Evolutionary conservation across 768 basidiomycete species (phyloP).

Genomic region (Hericium coralloides): DNA sequence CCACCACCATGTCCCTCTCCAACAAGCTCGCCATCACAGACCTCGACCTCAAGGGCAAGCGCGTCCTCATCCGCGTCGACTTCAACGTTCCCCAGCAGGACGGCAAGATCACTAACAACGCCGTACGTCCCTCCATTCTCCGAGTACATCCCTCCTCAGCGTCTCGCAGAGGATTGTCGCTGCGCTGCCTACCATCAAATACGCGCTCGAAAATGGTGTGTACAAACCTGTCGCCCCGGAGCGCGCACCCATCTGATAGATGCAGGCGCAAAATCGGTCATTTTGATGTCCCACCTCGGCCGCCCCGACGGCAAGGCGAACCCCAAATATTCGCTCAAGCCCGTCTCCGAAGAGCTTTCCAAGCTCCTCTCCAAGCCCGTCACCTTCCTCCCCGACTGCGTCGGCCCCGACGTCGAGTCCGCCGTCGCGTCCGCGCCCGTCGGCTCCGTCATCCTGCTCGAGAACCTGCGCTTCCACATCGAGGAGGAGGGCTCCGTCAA

Average conservation of each 20-base stretch:
- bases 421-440: conserved; percentile 56
- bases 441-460: conserved; percentile 81
- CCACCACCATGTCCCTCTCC: conserved; percentile 76
- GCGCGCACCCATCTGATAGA: conserved; percentile 5
- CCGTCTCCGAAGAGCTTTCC: conserved; percentile 75
- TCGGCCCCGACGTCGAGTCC: conserved; percentile 78
- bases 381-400: conserved; percentile 75
- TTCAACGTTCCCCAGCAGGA: conserved; percentile 93
- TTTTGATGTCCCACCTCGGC: conserved; percentile 97
- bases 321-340: conserved; percentile 84
- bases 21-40: conserved; percentile 93
- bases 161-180: conserved; percentile 82
- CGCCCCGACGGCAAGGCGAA: conserved; percentile 91
- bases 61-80: conserved; percentile 91
- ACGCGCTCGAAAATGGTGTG: conserved; percentile 79
- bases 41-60: conserved; percentile 77
- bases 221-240: background rate
- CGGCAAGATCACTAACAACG: conserved; percentile 91
- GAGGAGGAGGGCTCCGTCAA: conserved; percentile 95
- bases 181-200: conserved; percentile 90
- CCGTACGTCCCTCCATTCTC: conserved; percentile 45
- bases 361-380: conserved; percentile 63
- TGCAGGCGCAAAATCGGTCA: conserved; percentile 63
- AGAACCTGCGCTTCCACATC: conserved; percentile 97
- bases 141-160: background rate